Evolutionary conservation across 331 rosid genomes (phyloP), one percentile per base, ranked within the genome.

Genomic region (Quercus lobata): DNA sequence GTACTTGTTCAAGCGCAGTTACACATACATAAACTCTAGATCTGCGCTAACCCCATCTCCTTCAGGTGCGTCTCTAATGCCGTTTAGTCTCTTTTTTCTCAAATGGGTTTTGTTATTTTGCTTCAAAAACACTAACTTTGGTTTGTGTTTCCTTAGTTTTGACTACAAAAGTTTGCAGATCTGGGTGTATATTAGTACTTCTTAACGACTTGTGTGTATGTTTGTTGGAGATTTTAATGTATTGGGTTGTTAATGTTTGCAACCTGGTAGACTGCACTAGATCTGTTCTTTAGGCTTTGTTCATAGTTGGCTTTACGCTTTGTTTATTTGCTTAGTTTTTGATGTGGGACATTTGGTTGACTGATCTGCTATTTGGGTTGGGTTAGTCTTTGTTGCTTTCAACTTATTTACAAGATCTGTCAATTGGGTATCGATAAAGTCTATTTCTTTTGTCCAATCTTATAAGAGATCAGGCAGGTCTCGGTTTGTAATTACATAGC

Each of bases 141-240:
- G 10, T 35, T 35, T 19, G 17, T 4, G 7, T 35, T 9, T 10
- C 2, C 55, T 55, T 21, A 52, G 7, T 52, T 69, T 17, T 17
- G 1, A 22, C 19, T 10, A 5, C 21, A 32, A 61, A 61, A 69
- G 56, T 49, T 76, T 80, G 34, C 79, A 83, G 96, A 88, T 91
- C 98, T 92, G 86, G 62, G 5, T 61, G 57, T 77, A 69, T 57
- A 7, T 5, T 1, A 6, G 16, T 24, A 46, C 76, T 72, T 66
- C 34, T 80, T 18, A 44, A 56, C 32, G 24, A 73, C 44, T 71
- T 46, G 24, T 6, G 54, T 18, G 6, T 71, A n/a, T 46, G 24
- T 14, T 49, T 14, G 56, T 60, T 71, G 30, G 29, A 66, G 75
- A 25, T 62, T 62, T 60, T 60, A 60, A 24, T 60, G 66, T 22